Conservation (phyloP, 1,284 basidiomycete species). For the Cryptococcus depauperatus region DNA sequence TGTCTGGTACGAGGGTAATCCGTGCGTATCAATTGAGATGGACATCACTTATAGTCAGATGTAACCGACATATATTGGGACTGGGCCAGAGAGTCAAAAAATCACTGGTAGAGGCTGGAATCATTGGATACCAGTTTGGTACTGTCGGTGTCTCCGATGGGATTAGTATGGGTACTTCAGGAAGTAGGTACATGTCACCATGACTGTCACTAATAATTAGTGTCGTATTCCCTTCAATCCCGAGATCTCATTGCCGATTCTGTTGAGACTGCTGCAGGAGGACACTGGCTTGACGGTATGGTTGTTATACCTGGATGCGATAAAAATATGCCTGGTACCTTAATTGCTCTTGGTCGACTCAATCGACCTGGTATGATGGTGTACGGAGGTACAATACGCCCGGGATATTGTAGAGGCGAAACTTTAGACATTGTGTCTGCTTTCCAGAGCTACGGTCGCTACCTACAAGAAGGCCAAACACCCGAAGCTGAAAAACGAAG, state of each 20-base stretch:
- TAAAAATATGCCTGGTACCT: slow-evolving; percentile 95
- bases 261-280: slow-evolving; percentile 91
- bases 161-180: slow-evolving; percentile 90
- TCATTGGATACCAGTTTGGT: slow-evolving; percentile 95
- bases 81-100: slow-evolving; percentile 78
- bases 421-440: slow-evolving; percentile 87
- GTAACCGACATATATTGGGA: slow-evolving; percentile 83
- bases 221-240: slow-evolving; percentile 92
- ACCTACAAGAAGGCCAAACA: slow-evolving; percentile 79
- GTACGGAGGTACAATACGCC: slow-evolving; percentile 88
- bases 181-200: slow-evolving; percentile 46
- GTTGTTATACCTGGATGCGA: slow-evolving; percentile 93
- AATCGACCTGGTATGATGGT: slow-evolving; percentile 95
- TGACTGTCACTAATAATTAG: slow-evolving; percentile 15
- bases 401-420: slow-evolving; percentile 69
- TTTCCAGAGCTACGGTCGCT: slow-evolving; percentile 92
- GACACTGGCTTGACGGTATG: slow-evolving; percentile 98
- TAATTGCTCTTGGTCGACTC: slow-evolving; percentile 85
- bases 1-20: slow-evolving; percentile 90
- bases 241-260: slow-evolving; percentile 94
- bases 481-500: slow-evolving; percentile 69
- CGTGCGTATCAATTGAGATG: slow-evolving; percentile 28
- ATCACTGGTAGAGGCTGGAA: slow-evolving; percentile 61
- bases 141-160: slow-evolving; percentile 95
- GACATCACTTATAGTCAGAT: slow-evolving; percentile 50